Evolutionary conservation across 768 basidiomycete genomes (phyloP).

Genomic region (Coprinopsis marcescibilis): DNA sequence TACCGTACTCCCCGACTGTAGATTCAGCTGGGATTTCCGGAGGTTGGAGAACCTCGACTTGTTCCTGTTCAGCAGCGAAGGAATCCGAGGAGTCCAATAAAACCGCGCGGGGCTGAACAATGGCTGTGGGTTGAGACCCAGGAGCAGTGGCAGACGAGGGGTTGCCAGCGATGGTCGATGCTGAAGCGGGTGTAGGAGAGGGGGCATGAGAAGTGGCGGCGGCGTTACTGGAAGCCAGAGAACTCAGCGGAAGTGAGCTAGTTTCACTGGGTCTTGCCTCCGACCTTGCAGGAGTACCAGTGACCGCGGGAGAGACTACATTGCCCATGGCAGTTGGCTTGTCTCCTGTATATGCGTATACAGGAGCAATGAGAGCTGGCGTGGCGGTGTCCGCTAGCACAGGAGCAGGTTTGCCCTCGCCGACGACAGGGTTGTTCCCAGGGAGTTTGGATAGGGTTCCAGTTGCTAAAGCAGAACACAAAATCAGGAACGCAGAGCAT

Average conservation of each 20-base stretch:
- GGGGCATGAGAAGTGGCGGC: slow-evolving; percentile 4
- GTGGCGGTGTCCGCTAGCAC: slow-evolving; percentile 27
- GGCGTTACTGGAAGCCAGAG: background rate
- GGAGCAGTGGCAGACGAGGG: too few relatives aligned
- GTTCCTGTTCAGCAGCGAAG: too few relatives aligned
- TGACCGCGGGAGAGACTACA: slow-evolving; percentile 11
- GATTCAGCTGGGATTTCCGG: too few relatives aligned
- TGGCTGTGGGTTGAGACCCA: too few relatives aligned
- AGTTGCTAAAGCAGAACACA: slow-evolving; percentile 27
- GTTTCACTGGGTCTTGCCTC: background rate
- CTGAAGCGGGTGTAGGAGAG: background rate
- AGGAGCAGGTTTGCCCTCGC: slow-evolving; percentile 27
- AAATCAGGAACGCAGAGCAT: slow-evolving; percentile 6
- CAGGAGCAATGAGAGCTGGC: slow-evolving; percentile 36
- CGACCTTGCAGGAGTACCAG: background rate
- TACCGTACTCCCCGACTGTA: too few relatives aligned
- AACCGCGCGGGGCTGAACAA: too few relatives aligned
- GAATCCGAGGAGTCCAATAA: too few relatives aligned
- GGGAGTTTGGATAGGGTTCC: slow-evolving; percentile 43
- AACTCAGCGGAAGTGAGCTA: background rate
- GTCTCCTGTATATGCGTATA: slow-evolving; percentile 42
- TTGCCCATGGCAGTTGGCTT: slow-evolving; percentile 32
- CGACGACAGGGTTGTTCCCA: slow-evolving; percentile 49
- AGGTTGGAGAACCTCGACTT: too few relatives aligned
- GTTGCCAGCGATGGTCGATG: too few relatives aligned